Evolutionary conservation across 192 early-diverging fungal genomes (phyloP).

Genomic region (Backusella morwellensis): DNA sequence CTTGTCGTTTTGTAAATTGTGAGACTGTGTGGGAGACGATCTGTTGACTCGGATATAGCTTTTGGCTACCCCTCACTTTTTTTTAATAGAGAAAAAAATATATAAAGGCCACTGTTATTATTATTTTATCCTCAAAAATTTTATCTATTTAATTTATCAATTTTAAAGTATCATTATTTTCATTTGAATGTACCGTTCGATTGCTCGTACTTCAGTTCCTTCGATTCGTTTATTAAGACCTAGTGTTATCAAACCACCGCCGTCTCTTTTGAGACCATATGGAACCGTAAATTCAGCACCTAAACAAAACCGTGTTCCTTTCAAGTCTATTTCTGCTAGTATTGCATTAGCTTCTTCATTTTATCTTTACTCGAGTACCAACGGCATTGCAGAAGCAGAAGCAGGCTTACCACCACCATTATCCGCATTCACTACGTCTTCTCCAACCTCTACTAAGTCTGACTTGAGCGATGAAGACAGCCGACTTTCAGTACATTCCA

Average conservation of each 20-base stretch:
- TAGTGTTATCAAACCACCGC: not conserved
- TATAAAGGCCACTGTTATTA: not conserved
- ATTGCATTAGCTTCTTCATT: not conserved
- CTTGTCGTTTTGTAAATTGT: not conserved
- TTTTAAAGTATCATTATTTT: not conserved
- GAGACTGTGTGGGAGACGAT: not conserved
- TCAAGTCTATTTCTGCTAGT: constrained; percentile 12
- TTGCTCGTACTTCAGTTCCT: not conserved
- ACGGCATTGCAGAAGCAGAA: constrained; percentile 1
- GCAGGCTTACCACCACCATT: not conserved
- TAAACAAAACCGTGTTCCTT: not conserved
- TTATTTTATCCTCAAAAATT: not conserved
- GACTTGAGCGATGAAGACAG: constrained; percentile 39
- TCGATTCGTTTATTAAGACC: not conserved
- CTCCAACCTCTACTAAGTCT: constrained; percentile 9
- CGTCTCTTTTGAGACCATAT: not conserved
- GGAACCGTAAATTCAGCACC: constrained; percentile 1
- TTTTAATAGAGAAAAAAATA: not conserved
- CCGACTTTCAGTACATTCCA: constrained; percentile 42
- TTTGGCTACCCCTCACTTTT: not conserved
- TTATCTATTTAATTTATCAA: not conserved
- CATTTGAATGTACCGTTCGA: constrained; percentile 8
- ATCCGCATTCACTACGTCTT: constrained; percentile 16
- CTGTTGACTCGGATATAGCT: not conserved
- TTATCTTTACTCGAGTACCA: not conserved